Evolutionary conservation across 129 eudicot species (phyloP), one percentile per base, ranked within the genome.

Genomic region (Chrysanthemum makinoi): DNA sequence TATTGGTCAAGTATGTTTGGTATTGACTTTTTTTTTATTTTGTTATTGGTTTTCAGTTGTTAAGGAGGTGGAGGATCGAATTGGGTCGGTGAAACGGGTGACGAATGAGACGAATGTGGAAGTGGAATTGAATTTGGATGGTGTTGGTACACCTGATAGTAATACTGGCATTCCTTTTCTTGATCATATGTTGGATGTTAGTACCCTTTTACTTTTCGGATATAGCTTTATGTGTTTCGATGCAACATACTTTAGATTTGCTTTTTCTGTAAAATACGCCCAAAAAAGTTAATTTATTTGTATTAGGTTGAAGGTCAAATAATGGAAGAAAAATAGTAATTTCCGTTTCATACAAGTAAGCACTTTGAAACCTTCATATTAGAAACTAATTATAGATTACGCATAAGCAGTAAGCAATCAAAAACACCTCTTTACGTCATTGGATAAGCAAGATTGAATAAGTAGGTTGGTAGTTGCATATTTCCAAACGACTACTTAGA

Each of bases 101-200:
- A 94, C 99, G 16, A 90, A 94, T 30, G 99, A 94, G 81, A 94
- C 99, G 1, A 94, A 88, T 83, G 97, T 94, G 50, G 63, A 10
- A 30, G 99, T 94, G 84, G 84, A 84, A 76, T 80, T 94, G 22
- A 87, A 94, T 78, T 66, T 94, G 88, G 99, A 94, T 78, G 99
- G 99, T 16, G 77, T 81, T 16, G 99, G 97, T 35, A 77, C 89
- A 22, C 84, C 97, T 44, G 94, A 94, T 73, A 87, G 89, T 73
- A 69, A 60, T 62, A 89, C 97, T 17, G 95, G 97, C 28, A 88
- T 94, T 59, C 99, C 97, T 0, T 94, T 94, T 80, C 97, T 94
- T 53, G 99, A 90, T 84, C 99, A 95, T 75, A 95, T 95, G 99
- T 73, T 95, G 57, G 99, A 95, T 84, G 99, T 94, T 13, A 87